Percentiles rank a stretch among this genome's conserved stretches.
phyloP scores from a whole-genome alignment of 768 basidiomycete species.

The Panaeolus papilionaceus region DNA sequence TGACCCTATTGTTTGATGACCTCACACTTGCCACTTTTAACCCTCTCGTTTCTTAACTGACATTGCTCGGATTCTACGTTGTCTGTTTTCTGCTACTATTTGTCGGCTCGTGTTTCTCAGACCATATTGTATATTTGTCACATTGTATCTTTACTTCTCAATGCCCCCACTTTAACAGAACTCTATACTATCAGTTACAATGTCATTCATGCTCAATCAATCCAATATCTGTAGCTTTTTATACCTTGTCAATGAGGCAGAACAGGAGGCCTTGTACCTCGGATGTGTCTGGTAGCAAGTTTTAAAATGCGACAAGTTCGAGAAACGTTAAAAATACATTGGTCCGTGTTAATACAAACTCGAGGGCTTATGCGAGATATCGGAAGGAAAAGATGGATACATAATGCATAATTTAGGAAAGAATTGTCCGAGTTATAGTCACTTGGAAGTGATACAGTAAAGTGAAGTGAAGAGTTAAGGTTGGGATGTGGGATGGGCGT shows the following conservation, averaged over 20 bases:
- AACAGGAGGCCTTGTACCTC: not conserved
- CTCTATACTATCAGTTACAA: not conserved
- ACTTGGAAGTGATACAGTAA: not conserved
- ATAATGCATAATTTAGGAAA: not conserved
- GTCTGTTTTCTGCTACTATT: not conserved
- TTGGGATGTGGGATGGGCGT: constrained; percentile 3
- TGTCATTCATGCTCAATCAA: not conserved
- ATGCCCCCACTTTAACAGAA: not conserved
- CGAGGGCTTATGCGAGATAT: not conserved
- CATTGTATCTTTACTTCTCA: constrained; percentile 1
- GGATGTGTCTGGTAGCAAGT: not conserved
- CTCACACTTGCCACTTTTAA: not conserved
- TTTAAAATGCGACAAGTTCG: not conserved
- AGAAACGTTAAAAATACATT: constrained; percentile 1
- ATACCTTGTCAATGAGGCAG: not conserved
- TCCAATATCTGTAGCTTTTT: not conserved
- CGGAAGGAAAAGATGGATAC: not conserved
- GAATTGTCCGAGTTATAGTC: not conserved
- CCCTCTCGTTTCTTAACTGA: not conserved
- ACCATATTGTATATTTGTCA: not conserved
- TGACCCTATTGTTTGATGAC: not conserved
- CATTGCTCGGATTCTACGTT: not conserved
- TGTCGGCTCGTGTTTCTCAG: not conserved
- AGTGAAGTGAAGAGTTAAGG: not conserved
- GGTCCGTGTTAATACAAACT: not conserved